These are phyloP conservation scores for Fusarium sp. DNA, from an alignment of 2,329 filamentous ascomycete species.

Conservation along the genomic window DNA sequence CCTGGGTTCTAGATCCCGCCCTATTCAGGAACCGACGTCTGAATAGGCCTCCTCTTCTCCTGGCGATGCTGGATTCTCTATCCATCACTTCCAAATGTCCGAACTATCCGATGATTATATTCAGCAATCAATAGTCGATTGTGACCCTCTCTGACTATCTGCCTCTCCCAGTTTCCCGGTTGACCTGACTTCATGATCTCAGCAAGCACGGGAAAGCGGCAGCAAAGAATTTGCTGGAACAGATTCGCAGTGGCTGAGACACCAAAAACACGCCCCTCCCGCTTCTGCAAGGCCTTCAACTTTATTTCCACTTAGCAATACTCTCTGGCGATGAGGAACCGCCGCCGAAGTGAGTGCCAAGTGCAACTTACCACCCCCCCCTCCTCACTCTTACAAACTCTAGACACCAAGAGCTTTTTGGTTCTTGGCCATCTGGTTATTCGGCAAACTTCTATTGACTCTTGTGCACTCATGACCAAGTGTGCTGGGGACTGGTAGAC, in stretches of 20 bases:
- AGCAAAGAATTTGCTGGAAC: neutral
- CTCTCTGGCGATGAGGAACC: conserved; percentile 7
- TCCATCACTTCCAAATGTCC: neutral
- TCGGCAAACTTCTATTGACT: neutral
- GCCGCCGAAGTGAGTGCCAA: neutral
- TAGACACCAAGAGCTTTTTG: neutral
- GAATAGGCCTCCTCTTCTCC: neutral
- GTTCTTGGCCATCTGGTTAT: neutral
- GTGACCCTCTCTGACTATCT: neutral
- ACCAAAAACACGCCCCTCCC: conserved; percentile 10
- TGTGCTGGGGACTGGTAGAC: neutral
- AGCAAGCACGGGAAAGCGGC: neutral
- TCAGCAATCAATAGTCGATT: neutral
- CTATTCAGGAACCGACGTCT: neutral
- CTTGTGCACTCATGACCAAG: neutral
- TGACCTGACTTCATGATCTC: neutral
- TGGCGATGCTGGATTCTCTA: neutral
- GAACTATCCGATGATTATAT: too few relatives aligned
- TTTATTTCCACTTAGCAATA: neutral
- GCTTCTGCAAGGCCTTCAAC: conserved; percentile 12
- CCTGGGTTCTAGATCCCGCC: neutral
- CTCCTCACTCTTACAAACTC: neutral
- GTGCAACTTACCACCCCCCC: neutral
- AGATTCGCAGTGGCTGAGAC: conserved; percentile 2
- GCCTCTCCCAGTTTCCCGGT: neutral